phyloP scores from a whole-genome alignment of 106 monocot genomes.

The Iris macrosiphon region DNA sequence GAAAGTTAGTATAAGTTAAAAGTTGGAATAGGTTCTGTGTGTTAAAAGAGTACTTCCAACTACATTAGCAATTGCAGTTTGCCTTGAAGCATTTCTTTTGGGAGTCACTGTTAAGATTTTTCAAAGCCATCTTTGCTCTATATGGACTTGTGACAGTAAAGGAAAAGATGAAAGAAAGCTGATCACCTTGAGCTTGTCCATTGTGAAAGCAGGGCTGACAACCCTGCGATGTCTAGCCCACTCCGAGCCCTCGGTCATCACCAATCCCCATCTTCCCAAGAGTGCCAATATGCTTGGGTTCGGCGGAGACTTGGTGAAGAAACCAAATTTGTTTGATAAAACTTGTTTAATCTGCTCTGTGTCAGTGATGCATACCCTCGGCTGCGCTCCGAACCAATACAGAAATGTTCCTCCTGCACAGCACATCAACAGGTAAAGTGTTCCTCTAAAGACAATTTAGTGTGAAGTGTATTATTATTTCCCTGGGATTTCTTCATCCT shows the following conservation, averaged over 20 bases:
- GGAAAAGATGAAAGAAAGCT: neutral
- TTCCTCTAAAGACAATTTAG: no score
- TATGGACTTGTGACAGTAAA: no score
- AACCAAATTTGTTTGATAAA: constrained; percentile 38
- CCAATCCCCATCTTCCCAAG: constrained; percentile 40
- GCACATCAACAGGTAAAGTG: no score
- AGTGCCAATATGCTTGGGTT: constrained; percentile 14
- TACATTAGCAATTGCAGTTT: no score
- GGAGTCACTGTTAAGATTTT: no score
- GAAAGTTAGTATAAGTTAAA: neutral
- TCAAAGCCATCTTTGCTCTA: no score
- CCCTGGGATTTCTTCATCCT: no score
- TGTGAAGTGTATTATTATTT: no score
- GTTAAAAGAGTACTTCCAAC: no score
- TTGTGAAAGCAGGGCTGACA: constrained; percentile 56
- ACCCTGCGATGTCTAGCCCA: constrained; percentile 50
- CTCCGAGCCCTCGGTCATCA: constrained; percentile 29
- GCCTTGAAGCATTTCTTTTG: no score
- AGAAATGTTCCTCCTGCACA: constrained; percentile 28
- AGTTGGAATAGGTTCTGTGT: no score
- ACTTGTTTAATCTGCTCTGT: constrained; percentile 37
- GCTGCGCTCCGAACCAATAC: constrained; percentile 32
- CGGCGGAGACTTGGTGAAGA: constrained; percentile 19
- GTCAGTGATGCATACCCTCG: constrained; percentile 33
- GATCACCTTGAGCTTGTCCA: constrained; percentile 65